phyloP scores from a whole-genome alignment of 2,329 filamentous ascomycete species.

The Exophiala xenobiotica region DNA sequence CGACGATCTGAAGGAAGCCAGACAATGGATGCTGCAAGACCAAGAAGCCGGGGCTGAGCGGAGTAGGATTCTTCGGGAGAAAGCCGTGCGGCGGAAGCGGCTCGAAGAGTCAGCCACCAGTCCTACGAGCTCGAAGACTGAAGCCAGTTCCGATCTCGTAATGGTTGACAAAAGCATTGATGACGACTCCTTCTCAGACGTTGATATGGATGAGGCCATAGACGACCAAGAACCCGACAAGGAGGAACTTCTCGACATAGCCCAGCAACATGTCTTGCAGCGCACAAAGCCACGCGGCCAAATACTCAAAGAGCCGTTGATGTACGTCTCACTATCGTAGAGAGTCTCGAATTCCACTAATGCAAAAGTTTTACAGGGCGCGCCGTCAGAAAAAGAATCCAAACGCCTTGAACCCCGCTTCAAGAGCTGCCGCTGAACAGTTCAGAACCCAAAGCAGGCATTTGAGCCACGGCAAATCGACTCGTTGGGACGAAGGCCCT shows the following conservation, averaged over 20 bases:
- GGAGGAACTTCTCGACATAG: constrained; percentile 12
- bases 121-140: not conserved
- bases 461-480: constrained; percentile 3
- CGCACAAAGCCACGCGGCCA: not conserved
- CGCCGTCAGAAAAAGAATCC: not conserved
- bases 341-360: not conserved
- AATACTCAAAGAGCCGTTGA: constrained; percentile 3
- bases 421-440: constrained; percentile 15
- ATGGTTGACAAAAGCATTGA: not conserved
- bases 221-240: not conserved
- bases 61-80: constrained; percentile 15
- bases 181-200: too few species aligned
- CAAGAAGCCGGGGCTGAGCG: constrained; percentile 15
- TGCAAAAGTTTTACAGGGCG: constrained; percentile 1
- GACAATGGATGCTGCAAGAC: constrained; percentile 10
- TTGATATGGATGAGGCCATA: not conserved
- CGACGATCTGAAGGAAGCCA: constrained; percentile 4
- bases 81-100: not conserved
- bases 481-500: too few species aligned
- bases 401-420: constrained; percentile 4
- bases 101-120: not conserved
- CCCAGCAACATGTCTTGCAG: constrained; percentile 4
- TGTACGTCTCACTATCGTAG: constrained; percentile 7
- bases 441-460: constrained; percentile 12
- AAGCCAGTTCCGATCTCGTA: not conserved